These are phyloP conservation scores for Oryza coarctata DNA, from an alignment of 176 grass and related monocot species.

Conservation along the genomic window DNA sequence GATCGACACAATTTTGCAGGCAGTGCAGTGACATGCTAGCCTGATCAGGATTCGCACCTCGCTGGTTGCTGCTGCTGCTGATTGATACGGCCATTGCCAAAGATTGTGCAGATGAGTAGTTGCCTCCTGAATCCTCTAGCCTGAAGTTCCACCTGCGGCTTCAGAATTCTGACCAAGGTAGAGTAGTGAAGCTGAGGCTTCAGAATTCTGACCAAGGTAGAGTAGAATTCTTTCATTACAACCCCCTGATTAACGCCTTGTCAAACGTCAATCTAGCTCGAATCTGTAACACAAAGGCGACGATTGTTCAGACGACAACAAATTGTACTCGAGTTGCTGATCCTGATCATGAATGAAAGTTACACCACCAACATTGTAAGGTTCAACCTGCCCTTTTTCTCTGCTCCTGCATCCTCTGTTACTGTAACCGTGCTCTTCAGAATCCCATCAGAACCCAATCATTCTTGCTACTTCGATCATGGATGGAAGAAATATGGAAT, in stretches of 20 bases:
- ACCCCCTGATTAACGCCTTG: neutral
- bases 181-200: constrained; percentile 32
- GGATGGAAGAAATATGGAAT: neutral
- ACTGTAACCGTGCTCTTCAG: neutral
- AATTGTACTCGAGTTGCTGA: neutral
- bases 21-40: neutral
- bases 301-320: neutral
- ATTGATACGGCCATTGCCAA: constrained; percentile 29
- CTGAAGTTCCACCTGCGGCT: neutral
- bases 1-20: neutral
- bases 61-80: constrained; percentile 22
- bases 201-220: constrained; percentile 33
- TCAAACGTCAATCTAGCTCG: neutral
- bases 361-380: constrained; percentile 5
- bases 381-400: constrained; percentile 10
- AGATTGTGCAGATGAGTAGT: constrained; percentile 33
- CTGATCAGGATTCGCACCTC: constrained; percentile 1
- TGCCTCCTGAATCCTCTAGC: neutral
- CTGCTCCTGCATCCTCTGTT: neutral
- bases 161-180: constrained; percentile 27
- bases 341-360: constrained; percentile 23
- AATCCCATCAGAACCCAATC: neutral
- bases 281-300: neutral
- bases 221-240: constrained; percentile 3
- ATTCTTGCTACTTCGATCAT: neutral